phyloP scores from a whole-genome alignment of 257 asterid genomes.

The Solanum lycopersicoides region DNA sequence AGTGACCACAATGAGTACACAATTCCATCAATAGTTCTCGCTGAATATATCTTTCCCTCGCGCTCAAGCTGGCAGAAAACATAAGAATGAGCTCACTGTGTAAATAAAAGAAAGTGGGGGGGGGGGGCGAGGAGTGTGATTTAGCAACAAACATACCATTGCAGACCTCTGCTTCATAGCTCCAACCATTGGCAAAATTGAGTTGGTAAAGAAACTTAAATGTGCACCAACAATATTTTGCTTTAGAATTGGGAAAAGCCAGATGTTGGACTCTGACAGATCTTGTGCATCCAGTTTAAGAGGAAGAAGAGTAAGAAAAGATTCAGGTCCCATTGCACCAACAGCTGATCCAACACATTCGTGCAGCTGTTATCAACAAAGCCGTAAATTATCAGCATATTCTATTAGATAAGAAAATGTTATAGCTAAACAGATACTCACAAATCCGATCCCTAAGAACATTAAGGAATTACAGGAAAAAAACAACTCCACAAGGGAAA shows the following conservation, averaged over 20 bases:
- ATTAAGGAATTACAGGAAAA: background rate
- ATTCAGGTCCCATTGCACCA: slow-evolving; percentile 87
- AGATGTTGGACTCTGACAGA: slow-evolving; percentile 66
- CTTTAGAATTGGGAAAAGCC: slow-evolving; percentile 91
- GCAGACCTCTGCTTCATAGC: slow-evolving; percentile 60
- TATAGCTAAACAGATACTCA: background rate
- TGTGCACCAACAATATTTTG: slow-evolving; percentile 65
- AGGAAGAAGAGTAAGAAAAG: slow-evolving; percentile 56
- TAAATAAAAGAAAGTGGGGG: background rate
- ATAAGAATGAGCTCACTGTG: background rate
- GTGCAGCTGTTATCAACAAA: slow-evolving; percentile 58
- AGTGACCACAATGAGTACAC: slow-evolving; percentile 93
- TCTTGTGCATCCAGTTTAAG: slow-evolving; percentile 59
- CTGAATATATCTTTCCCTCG: slow-evolving; percentile 53
- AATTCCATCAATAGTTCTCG: slow-evolving; percentile 57
- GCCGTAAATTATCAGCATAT: background rate
- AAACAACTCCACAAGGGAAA: background rate
- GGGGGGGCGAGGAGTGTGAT: background rate
- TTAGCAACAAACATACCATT: slow-evolving; percentile 31
- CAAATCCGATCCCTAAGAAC: background rate
- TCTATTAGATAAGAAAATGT: background rate
- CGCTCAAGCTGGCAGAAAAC: slow-evolving; percentile 48
- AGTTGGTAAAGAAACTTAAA: slow-evolving; percentile 51
- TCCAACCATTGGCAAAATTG: slow-evolving; percentile 44
- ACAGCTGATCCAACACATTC: slow-evolving; percentile 84